Evolutionary conservation across 2,329 filamentous ascomycete species (phyloP).

Genomic region (Sporothrix brunneoviolacea): DNA sequence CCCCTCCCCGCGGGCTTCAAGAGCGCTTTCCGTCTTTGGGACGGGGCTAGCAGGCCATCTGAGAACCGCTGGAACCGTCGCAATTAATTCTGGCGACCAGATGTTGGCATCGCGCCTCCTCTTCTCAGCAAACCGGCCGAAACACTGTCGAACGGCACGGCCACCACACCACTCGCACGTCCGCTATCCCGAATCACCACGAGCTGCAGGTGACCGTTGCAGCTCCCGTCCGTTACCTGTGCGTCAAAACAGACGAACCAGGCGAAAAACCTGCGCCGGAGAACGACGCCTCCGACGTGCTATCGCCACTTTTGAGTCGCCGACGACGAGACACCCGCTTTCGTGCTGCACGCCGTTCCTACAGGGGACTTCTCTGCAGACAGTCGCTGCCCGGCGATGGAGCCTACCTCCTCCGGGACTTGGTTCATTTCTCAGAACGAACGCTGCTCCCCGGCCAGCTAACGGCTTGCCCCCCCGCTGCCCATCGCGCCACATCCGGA

Average conservation of each 20-base stretch:
- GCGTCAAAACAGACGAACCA: neutral
- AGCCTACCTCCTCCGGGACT: slow-evolving; percentile 22
- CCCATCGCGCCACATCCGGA: neutral
- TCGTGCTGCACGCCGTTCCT: too few species aligned
- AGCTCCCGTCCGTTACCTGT: neutral
- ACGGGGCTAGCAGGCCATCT: slow-evolving; percentile 6
- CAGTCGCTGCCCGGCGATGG: slow-evolving; percentile 32
- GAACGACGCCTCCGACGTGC: too few species aligned
- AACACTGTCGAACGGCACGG: neutral
- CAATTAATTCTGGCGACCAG: neutral
- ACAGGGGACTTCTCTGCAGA: neutral
- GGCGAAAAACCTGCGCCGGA: too few species aligned
- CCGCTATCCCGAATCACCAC: neutral
- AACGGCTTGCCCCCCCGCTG: neutral
- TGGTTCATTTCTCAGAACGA: neutral
- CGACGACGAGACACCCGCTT: too few species aligned
- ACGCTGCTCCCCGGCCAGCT: neutral
- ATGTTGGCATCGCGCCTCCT: neutral
- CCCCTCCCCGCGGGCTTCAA: slow-evolving; percentile 5
- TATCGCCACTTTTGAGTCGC: too few species aligned
- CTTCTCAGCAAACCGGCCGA: neutral
- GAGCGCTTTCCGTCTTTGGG: slow-evolving; percentile 10
- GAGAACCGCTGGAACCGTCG: too few species aligned
- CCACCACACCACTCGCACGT: neutral
- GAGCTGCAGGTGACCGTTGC: neutral